Evolutionary conservation across 1,139 yeast species (phyloP).

Genomic region (Kurtzmaniella quercitrusa): DNA sequence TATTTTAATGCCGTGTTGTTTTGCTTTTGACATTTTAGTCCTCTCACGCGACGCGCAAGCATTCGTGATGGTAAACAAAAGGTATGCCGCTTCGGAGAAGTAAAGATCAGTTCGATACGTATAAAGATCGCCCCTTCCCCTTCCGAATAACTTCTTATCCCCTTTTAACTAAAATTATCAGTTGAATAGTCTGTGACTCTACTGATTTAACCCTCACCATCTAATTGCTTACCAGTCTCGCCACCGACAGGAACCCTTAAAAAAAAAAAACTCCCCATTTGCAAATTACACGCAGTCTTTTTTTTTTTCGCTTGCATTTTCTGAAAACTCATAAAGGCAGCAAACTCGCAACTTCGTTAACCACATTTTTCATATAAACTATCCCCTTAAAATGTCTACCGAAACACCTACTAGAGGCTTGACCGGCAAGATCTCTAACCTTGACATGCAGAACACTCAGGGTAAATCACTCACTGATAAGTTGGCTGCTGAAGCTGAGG

Average conservation of each 20-base stretch:
- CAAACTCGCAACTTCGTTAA: neutral
- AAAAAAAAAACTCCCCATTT: neutral
- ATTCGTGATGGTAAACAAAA: conserved; percentile 1
- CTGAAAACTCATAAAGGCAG: neutral
- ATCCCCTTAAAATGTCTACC: conserved; percentile 25
- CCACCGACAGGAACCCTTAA: neutral
- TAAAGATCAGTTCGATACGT: neutral
- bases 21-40: neutral
- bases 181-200: neutral
- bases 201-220: neutral
- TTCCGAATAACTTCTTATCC: neutral
- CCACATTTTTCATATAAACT: conserved; percentile 5
- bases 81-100: conserved; percentile 2
- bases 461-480: conserved; percentile 41
- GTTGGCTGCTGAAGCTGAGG: conserved; percentile 44
- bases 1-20: neutral
- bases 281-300: conserved; percentile 1
- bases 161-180: neutral
- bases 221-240: neutral
- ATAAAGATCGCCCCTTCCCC: neutral
- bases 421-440: conserved; percentile 42
- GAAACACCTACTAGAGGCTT: conserved; percentile 50
- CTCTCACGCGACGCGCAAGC: conserved; percentile 1
- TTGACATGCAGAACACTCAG: conserved; percentile 27
- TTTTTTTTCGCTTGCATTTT: neutral